A percentile compares a stretch with the other conserved stretches of the same genome.
Evolutionary conservation across 495 filamentous ascomycete genomes (phyloP).

Genomic region (Monascus purpureus): DNA sequence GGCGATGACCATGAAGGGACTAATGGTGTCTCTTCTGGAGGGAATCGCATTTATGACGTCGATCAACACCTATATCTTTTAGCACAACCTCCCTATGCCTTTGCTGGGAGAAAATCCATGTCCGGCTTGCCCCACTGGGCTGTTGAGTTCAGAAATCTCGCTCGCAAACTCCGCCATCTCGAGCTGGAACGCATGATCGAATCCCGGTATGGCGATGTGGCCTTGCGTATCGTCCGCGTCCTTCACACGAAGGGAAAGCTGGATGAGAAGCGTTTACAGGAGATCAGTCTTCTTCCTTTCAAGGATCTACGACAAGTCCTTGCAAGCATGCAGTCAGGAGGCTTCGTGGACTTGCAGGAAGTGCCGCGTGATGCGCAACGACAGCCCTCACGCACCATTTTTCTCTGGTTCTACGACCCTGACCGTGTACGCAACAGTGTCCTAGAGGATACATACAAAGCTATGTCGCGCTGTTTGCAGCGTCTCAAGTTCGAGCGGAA

Average conservation of each 20-base stretch:
- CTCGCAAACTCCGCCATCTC: conserved; percentile 48
- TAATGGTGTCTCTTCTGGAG: conserved; percentile 20
- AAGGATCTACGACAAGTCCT: conserved; percentile 71
- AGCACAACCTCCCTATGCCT: conserved; percentile 52
- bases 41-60: conserved; percentile 36
- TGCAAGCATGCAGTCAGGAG: conserved; percentile 63
- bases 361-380: conserved; percentile 73
- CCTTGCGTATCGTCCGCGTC: conserved; percentile 65
- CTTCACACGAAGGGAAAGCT: conserved; percentile 76
- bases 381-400: conserved; percentile 64
- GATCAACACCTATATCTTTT: conserved; percentile 68
- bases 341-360: conserved; percentile 82
- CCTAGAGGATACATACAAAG: conserved; percentile 68
- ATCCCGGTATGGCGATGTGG: conserved; percentile 58
- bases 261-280: conserved; percentile 73
- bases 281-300: conserved; percentile 60
- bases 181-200: conserved; percentile 70
- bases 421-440: conserved; percentile 51
- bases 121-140: conserved; percentile 58
- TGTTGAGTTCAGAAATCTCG: conserved; percentile 58
- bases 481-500: conserved; percentile 56
- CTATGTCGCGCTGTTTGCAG: conserved; percentile 76
- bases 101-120: conserved; percentile 34
- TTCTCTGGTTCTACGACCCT: conserved; percentile 78
- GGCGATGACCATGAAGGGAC: conserved; percentile 11